phyloP scores from a whole-genome alignment of 805 yeast genomes.

The Wickerhamomyces ciferrii region DNA sequence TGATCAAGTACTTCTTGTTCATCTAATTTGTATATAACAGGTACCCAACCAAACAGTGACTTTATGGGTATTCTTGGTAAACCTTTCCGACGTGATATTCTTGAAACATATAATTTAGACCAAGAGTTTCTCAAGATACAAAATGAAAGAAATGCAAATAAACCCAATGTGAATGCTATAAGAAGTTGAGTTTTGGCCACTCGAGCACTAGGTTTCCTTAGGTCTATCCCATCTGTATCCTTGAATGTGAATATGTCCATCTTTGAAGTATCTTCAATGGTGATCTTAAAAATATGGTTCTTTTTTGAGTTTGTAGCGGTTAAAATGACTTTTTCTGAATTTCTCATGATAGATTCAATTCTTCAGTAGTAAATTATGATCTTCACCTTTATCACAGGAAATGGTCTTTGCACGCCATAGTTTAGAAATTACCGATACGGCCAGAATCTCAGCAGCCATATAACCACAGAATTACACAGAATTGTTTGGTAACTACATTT shows the following conservation, averaged over 20 bases:
- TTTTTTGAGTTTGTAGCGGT: too few species aligned
- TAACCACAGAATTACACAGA: not conserved
- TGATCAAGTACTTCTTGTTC: slow-evolving; percentile 79
- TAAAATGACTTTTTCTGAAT: not conserved
- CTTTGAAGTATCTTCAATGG: too few species aligned
- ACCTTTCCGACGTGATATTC: slow-evolving; percentile 41
- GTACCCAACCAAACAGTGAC: slow-evolving; percentile 79
- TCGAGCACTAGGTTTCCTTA: slow-evolving; percentile 27
- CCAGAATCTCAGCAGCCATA: not conserved
- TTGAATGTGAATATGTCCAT: not conserved
- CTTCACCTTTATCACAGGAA: not conserved
- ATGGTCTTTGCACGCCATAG: not conserved
- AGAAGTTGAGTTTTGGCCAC: slow-evolving; percentile 75
- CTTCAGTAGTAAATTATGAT: too few species aligned
- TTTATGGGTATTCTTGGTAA: slow-evolving; percentile 54
- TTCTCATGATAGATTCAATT: not conserved
- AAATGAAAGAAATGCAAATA: slow-evolving; percentile 61
- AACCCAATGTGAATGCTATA: slow-evolving; percentile 66
- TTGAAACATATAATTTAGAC: slow-evolving; percentile 82
- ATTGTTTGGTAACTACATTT: not conserved
- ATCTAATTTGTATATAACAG: slow-evolving; percentile 52
- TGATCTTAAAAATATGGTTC: too few species aligned
- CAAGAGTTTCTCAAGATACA: slow-evolving; percentile 66
- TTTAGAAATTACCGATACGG: not conserved
- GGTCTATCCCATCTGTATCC: slow-evolving; percentile 10